Evolutionary conservation across 139 green algal species (phyloP).

Genomic region (Tetradesmus lagerheimii): DNA sequence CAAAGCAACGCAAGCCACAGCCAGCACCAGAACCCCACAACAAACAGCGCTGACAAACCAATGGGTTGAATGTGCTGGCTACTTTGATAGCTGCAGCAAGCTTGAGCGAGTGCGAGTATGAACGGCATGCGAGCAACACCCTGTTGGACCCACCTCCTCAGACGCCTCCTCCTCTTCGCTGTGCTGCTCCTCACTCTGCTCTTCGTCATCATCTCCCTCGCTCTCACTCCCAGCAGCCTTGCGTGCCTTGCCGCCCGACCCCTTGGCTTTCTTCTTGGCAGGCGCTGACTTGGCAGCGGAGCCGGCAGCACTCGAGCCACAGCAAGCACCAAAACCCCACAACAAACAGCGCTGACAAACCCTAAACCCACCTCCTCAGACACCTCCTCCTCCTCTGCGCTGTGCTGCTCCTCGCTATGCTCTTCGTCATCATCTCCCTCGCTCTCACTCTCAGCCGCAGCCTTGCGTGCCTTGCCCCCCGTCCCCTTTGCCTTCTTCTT

Average conservation of each 20-base stretch:
- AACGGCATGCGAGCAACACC: no score
- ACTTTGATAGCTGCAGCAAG: no score
- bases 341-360: background rate
- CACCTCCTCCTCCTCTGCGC: slow-evolving; percentile 24
- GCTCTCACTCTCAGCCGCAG: background rate
- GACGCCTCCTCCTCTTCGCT: slow-evolving; percentile 38
- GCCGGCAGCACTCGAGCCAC: background rate
- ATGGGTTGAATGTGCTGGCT: no score
- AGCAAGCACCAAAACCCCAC: background rate
- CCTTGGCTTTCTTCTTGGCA: slow-evolving; percentile 18
- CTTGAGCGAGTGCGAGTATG: no score
- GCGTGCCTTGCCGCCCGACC: background rate
- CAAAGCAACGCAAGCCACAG: slow-evolving; percentile 13
- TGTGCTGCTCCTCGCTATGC: slow-evolving; percentile 49
- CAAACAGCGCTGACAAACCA: no score
- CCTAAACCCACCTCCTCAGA: slow-evolving; percentile 11
- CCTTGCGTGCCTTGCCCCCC: background rate
- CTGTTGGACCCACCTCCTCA: no score
- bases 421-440: slow-evolving; percentile 31
- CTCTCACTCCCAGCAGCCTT: slow-evolving; percentile 10
- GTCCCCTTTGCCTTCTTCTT: slow-evolving; percentile 17
- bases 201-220: slow-evolving; percentile 26
- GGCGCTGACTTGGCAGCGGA: background rate
- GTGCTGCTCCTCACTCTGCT: slow-evolving; percentile 20
- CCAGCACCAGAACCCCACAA: background rate